Percentiles rank a stretch among this genome's conserved stretches.
These are phyloP conservation scores for Aspergillus fumigatiaffinis DNA, from an alignment of 2,329 filamentous ascomycete species.

Conservation along the genomic window DNA sequence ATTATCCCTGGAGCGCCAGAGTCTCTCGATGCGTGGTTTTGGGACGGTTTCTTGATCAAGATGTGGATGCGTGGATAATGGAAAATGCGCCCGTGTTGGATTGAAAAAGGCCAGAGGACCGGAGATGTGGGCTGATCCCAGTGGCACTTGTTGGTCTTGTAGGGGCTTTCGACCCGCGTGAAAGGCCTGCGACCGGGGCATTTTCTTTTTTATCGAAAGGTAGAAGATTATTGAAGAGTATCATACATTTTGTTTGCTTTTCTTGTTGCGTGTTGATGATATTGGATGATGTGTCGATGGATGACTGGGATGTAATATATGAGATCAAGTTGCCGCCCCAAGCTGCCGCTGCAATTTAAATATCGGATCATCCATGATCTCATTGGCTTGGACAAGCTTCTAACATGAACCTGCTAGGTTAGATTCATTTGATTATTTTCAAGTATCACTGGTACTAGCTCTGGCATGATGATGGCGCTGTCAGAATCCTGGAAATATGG, in stretches of 20 bases:
- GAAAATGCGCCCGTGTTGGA: conserved; percentile 44
- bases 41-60: conserved; percentile 1
- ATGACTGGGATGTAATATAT: no score
- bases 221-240: neutral
- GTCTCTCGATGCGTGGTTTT: conserved; percentile 18
- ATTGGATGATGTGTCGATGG: neutral
- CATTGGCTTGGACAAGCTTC: no score
- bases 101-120: conserved; percentile 50
- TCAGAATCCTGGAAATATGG: no score
- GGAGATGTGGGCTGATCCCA: conserved; percentile 9
- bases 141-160: neutral
- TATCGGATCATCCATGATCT: no score
- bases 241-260: neutral
- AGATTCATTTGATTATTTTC: no score
- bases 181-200: neutral
- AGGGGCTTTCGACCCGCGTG: neutral
- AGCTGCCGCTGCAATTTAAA: no score
- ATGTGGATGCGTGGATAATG: conserved; percentile 8
- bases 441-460: no score
- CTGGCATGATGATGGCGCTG: no score
- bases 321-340: no score
- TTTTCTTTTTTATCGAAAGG: neutral
- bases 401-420: no score
- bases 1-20: conserved; percentile 47
- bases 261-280: neutral